These are phyloP conservation scores for Pulveroboletus frians DNA, from an alignment of 768 basidiomycete genomes.

Conservation along the genomic window DNA sequence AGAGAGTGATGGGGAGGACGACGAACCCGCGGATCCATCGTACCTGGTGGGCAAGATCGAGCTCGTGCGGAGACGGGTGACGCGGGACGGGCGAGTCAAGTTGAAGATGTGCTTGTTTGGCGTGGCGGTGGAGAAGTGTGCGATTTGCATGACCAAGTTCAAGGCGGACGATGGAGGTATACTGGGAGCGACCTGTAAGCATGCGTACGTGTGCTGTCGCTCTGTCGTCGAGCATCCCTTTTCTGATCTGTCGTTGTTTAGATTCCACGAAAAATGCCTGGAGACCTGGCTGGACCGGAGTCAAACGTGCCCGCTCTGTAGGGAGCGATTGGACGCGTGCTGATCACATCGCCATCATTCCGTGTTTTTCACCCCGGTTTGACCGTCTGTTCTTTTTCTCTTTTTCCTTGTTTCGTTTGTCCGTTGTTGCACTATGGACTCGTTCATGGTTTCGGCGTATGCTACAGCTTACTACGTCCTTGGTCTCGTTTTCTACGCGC, in stretches of 20 bases:
- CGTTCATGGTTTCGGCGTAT: conserved; percentile 8
- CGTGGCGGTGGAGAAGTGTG: conserved; percentile 60
- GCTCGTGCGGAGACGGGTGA: conserved; percentile 53
- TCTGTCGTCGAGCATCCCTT: too few relatives aligned
- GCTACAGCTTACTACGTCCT: conserved; percentile 9
- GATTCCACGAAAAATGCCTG: conserved; percentile 62
- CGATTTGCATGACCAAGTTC: conserved; percentile 71
- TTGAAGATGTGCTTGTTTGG: conserved; percentile 64
- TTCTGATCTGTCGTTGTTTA: conserved; percentile 10
- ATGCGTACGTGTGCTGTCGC: conserved; percentile 37
- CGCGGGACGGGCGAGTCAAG: conserved; percentile 64
- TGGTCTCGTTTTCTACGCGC: conserved; percentile 5
- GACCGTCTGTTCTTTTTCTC: background rate
- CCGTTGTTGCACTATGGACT: conserved; percentile 13
- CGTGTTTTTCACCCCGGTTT: background rate
- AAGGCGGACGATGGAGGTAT: conserved; percentile 51
- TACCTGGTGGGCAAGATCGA: conserved; percentile 44
- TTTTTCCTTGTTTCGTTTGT: background rate
- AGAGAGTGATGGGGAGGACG: conserved; percentile 7
- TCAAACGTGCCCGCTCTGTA: conserved; percentile 62
- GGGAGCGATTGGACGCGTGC: conserved; percentile 38
- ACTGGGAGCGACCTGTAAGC: conserved; percentile 54
- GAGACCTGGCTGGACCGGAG: conserved; percentile 56
- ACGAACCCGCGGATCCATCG: conserved; percentile 1
- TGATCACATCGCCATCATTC: conserved; percentile 4